Evolutionary conservation across 768 basidiomycete genomes (phyloP), one percentile per base, ranked within the genome.

Genomic region (Auricularia heimuer): DNA sequence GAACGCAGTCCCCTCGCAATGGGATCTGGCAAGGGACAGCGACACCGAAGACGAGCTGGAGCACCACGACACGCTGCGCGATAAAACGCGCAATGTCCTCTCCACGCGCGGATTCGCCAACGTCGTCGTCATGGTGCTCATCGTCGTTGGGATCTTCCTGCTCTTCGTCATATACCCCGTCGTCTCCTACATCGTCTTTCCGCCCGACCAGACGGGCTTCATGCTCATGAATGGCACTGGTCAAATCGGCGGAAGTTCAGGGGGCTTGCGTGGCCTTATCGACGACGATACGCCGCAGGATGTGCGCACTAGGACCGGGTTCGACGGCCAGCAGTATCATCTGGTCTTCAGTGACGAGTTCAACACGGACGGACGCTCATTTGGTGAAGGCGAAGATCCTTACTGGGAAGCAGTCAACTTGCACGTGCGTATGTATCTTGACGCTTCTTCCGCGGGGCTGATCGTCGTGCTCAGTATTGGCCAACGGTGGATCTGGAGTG

Each of bases 121-220:
- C 72, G 81, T 83, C n/a, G 79, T 81, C 14, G 88, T 87, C 36
- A 82, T 98, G 24, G 67, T 92, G 69, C 63, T 91, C 64, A 80
- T 98, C 65, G 76, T 89, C 44, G 68, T 80, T 4, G 87, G 84
- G 34, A 78, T 97, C 61, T 75, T 97, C 68, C 82, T 81, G 18
- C 82, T 98, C 16, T 98, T 97, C 70, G 89, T 87, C 29, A 94
- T 89, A 39, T 97, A 91, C 71, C 96, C 96, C 12, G 85, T 97
- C 71, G 83, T 94, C 66, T 77, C 81, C 62, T 83, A 82, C 68
- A 73, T 73, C 68, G 1, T 67, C 44, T 12, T 75, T 67, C 76
- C 76, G 42, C 73, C 71, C 8, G 65, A 72, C 66, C 63, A 73
- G 77, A 16, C 76, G 36, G 89, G 84, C 3, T 33, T 60, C 29